Conservation (phyloP, 768 basidiomycete species). For the Rhodotorula paludigena region DNA sequence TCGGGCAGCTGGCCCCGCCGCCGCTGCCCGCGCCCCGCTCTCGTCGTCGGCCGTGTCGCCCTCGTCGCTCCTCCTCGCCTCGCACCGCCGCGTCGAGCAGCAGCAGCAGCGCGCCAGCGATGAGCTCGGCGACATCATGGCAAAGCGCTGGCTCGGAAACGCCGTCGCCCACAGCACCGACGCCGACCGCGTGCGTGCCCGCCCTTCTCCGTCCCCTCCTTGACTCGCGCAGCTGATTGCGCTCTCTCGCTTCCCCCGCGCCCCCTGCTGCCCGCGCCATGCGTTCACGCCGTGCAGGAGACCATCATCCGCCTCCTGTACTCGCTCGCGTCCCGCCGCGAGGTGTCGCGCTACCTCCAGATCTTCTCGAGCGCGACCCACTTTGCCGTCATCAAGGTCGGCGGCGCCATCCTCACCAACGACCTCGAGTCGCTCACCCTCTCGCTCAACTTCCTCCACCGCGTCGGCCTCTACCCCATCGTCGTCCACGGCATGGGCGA, state of each 20-base stretch:
- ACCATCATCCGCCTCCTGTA: slow-evolving; percentile 94
- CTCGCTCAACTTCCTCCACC: slow-evolving; percentile 91
- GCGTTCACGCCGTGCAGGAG: slow-evolving; percentile 54
- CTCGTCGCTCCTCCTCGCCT: slow-evolving; percentile 28
- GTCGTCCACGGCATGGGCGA: slow-evolving; percentile 82
- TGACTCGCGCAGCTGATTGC: not conserved
- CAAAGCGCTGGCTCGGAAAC: slow-evolving; percentile 35
- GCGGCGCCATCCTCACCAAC: slow-evolving; percentile 82
- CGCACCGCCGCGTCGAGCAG: slow-evolving; percentile 27
- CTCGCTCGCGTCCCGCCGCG: slow-evolving; percentile 92
- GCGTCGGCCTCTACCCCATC: slow-evolving; percentile 95
- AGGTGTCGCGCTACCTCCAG: slow-evolving; percentile 95
- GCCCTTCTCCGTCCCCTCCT: not conserved
- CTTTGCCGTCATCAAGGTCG: slow-evolving; percentile 80
- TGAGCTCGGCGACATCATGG: slow-evolving; percentile 36
- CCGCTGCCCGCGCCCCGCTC: not conserved
- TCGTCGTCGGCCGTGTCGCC: slow-evolving; percentile 7
- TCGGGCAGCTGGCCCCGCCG: not conserved
- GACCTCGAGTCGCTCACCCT: slow-evolving; percentile 89
- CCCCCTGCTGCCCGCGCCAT: not conserved
- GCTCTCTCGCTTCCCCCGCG: not conserved
- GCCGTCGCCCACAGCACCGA: slow-evolving; percentile 31
- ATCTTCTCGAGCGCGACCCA: slow-evolving; percentile 72
- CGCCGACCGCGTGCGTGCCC: slow-evolving; percentile 27
- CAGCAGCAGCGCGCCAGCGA: slow-evolving; percentile 25